Conservation (phyloP, 2,329 filamentous ascomycete genomes). For the Cladosporium sp. region DNA sequence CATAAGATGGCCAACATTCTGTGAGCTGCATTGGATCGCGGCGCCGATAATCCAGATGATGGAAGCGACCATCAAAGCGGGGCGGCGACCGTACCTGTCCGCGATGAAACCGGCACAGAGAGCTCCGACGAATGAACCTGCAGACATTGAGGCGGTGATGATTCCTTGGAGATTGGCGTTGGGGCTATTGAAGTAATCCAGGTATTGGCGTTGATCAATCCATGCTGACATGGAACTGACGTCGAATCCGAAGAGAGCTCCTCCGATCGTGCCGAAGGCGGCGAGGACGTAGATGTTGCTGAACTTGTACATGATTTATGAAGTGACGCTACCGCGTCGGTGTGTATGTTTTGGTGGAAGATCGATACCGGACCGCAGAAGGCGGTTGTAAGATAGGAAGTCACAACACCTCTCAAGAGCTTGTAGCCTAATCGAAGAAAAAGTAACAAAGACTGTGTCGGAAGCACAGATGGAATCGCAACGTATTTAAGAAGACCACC, state of each 20-base stretch:
- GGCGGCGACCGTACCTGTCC: constrained; percentile 51
- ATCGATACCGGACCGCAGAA: too few species aligned
- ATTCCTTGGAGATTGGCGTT: constrained; percentile 54
- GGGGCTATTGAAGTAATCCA: constrained; percentile 62
- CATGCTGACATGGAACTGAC: constrained; percentile 60
- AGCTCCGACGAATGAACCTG: constrained; percentile 62
- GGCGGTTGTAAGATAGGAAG: too few species aligned
- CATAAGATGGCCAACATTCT: constrained; percentile 66
- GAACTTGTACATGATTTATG: constrained; percentile 29
- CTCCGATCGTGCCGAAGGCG: constrained; percentile 57
- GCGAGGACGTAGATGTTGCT: constrained; percentile 57
- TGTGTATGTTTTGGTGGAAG: too few species aligned
- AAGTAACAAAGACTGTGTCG: too few species aligned
- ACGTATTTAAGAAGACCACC: too few species aligned
- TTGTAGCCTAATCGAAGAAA: too few species aligned
- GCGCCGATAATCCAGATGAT: constrained; percentile 47
- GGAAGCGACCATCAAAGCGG: constrained; percentile 48
- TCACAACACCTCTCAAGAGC: too few species aligned
- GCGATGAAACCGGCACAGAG: constrained; percentile 54
- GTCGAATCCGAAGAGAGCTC: constrained; percentile 72
- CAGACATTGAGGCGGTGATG: constrained; percentile 67
- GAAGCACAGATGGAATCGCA: too few species aligned
- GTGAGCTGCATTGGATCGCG: constrained; percentile 56
- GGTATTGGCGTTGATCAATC: constrained; percentile 58
- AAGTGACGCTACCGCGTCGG: neutral